Evolutionary conservation across 73 alveolate genomes (phyloP), one percentile per base, ranked within the genome.

Genomic region (Blepharisma stoltei): DNA sequence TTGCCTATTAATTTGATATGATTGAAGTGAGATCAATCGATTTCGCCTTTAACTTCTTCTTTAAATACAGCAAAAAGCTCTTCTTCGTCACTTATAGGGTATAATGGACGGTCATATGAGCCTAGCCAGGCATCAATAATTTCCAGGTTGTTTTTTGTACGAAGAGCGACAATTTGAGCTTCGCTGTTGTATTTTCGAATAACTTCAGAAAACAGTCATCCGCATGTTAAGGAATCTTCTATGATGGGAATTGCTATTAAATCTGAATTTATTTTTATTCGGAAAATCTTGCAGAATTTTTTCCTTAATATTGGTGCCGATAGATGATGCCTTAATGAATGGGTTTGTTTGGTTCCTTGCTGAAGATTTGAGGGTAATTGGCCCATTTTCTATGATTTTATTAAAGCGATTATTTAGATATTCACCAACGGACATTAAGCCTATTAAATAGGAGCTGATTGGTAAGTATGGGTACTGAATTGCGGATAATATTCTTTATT

Each of bases 1-100:
- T 86, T 83, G 4, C 98, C 98, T 60, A 93, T 91, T 6, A 92
- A 83, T 48, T 89, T 84, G 0, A 93, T 80, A 6, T 71, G 78
- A 9, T 27, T n/a, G 54, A 84, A 84, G 20, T 54, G 77, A 47
- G 48, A 54, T 14, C 70, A 52, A 6, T 55, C 83, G 2, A 78
- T 11, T 37, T 18, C 32, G 14, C 41, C 41, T 25, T 37, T 7
- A 44, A n/a, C 32, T n/a, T 69, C 20, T 69, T 43, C 79, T 44
- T 38, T 14, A 44, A 69, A 69, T 7, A 69, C 38, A 14, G 79
- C 79, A 9, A 14, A 9, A 7, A 69, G 65, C 14, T 11, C 45
- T 14, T 69, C 79, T 23, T 9, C 21, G 32, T 8, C 46, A 47
- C 50, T 21, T 27, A 41, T 45, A 5, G 70, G 32, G 9, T 44